phyloP scores from a whole-genome alignment of 495 filamentous ascomycete genomes.

The Neurospora sp. region DNA sequence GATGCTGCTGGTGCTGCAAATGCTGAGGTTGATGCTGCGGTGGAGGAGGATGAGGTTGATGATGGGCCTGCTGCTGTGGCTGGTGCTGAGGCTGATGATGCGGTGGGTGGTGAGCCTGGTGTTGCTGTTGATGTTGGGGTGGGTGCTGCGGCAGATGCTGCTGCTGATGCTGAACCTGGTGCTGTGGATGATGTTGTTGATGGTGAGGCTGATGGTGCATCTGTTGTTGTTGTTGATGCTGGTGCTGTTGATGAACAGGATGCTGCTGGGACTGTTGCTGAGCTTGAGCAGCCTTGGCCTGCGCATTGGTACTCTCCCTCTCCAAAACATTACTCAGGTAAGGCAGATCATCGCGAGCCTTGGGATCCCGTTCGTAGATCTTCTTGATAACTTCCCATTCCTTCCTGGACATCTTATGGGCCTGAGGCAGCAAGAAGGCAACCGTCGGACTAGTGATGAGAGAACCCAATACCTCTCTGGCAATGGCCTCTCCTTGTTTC shows the following conservation, averaged over 20 bases:
- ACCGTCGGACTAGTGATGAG: constrained; percentile 53
- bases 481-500: constrained; percentile 36
- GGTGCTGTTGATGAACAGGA: neutral
- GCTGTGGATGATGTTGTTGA: constrained; percentile 1
- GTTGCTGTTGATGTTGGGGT: neutral
- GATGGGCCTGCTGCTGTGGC: constrained; percentile 1
- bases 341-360: constrained; percentile 35
- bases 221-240: constrained; percentile 1
- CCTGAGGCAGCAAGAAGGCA: constrained; percentile 55
- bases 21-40: neutral
- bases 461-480: constrained; percentile 47
- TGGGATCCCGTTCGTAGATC: constrained; percentile 45
- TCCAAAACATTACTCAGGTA: constrained; percentile 38
- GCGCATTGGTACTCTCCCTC: constrained; percentile 20
- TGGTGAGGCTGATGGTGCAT: constrained; percentile 1
- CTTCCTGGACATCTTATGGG: constrained; percentile 46
- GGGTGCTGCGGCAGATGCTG: neutral
- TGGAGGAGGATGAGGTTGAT: constrained; percentile 2
- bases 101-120: neutral
- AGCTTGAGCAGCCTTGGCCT: constrained; percentile 2
- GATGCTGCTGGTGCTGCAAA: neutral
- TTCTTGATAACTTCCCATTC: constrained; percentile 57
- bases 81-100: neutral
- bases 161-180: neutral
- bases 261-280: constrained; percentile 4